These are phyloP conservation scores for Saccharomycopsis oosterbeekiorum DNA, from an alignment of 805 yeast species.

Conservation along the genomic window DNA sequence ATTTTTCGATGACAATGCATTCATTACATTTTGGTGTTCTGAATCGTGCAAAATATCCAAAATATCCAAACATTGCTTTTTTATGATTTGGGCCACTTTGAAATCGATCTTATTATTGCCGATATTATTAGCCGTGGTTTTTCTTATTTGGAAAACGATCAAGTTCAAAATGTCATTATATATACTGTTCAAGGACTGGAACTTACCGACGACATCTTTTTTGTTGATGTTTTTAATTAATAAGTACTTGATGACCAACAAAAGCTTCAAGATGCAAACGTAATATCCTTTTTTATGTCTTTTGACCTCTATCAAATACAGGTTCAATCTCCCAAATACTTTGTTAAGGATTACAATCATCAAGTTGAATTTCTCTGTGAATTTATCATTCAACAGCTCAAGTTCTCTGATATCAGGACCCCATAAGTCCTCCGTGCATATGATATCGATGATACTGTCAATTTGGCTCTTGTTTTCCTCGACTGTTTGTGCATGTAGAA, in stretches of 20 bases:
- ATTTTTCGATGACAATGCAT: background rate
- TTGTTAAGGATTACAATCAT: constrained; percentile 2
- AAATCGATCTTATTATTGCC: constrained; percentile 3
- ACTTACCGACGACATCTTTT: background rate
- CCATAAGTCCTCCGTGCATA: constrained; percentile 6
- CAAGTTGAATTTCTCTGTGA: constrained; percentile 3
- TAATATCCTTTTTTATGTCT: background rate
- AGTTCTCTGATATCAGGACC: constrained; percentile 5
- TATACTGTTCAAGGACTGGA: constrained; percentile 5
- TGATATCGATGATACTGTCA: constrained; percentile 10
- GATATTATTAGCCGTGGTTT: background rate
- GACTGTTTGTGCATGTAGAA: background rate
- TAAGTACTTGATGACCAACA: constrained; percentile 10
- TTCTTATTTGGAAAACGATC: background rate
- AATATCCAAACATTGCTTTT: constrained; percentile 13
- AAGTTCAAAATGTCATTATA: constrained; percentile 9
- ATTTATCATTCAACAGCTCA: constrained; percentile 1
- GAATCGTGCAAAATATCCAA: constrained; percentile 10
- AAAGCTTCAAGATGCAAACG: constrained; percentile 6
- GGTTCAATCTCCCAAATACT: constrained; percentile 2
- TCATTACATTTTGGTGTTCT: background rate
- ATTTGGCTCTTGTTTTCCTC: constrained; percentile 21
- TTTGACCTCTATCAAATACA: background rate
- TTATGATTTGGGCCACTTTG: constrained; percentile 10
- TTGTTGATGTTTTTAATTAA: constrained; percentile 6